phyloP scores from a whole-genome alignment of 2,329 filamentous ascomycete genomes.

The Geosmithia flava region DNA sequence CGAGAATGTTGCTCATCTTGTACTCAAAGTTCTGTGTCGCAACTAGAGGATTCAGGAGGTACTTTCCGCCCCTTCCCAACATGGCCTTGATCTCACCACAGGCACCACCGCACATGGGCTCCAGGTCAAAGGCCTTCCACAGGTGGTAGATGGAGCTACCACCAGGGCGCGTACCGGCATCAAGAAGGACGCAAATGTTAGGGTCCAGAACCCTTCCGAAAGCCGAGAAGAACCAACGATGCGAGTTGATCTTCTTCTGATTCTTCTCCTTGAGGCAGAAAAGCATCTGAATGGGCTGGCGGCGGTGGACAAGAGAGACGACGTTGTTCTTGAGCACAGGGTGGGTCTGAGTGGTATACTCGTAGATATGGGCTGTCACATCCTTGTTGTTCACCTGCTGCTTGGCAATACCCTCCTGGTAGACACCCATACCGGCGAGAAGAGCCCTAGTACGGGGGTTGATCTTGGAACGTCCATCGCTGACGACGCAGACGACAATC shows the following conservation, averaged over 20 bases:
- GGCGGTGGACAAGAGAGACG: constrained; percentile 71
- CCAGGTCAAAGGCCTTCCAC: constrained; percentile 96
- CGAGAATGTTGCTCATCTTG: constrained; percentile 99
- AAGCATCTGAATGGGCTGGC: constrained; percentile 87
- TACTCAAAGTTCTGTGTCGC: constrained; percentile 99
- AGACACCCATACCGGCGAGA: constrained; percentile 86
- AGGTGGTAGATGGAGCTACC: constrained; percentile 93
- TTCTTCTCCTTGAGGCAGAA: constrained; percentile 99
- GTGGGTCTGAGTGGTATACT: constrained; percentile 80
- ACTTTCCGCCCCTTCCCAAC: constrained; percentile 73
- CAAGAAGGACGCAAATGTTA: constrained; percentile 92
- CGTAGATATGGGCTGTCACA: constrained; percentile 95
- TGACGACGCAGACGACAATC: constrained; percentile 96
- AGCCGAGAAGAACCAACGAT: constrained; percentile 97
- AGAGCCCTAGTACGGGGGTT: constrained; percentile 83
- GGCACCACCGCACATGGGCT: constrained; percentile 93
- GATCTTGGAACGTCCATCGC: constrained; percentile 94
- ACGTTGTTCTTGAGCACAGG: constrained; percentile 83
- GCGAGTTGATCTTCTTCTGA: constrained; percentile 99
- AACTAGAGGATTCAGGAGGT: constrained; percentile 84
- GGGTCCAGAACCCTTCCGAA: constrained; percentile 88
- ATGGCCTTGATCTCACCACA: constrained; percentile 99
- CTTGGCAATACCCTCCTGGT: constrained; percentile 97
- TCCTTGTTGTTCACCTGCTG: constrained; percentile 95
- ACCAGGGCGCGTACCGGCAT: constrained; percentile 91